Base-by-base conservation (phyloP, 2,329 filamentous ascomycete genomes). In the Pseudogymnoascus sp. region DNA sequence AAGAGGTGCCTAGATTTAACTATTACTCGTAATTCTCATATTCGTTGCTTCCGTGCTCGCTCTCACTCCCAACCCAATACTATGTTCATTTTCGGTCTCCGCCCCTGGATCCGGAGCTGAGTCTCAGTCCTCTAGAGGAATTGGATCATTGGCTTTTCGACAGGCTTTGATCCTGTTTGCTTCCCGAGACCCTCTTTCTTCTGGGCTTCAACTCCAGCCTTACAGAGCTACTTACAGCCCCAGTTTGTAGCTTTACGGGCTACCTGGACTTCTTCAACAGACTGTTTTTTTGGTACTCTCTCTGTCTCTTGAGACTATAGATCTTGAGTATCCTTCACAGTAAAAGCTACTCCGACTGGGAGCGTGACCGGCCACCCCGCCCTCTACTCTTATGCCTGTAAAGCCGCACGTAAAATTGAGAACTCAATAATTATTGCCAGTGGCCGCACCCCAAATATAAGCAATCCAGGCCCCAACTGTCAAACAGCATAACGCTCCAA, bases 381-480 rank as follows among this genome's bases (percentile, higher is more conserved):
- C 26, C 26, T n/a, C 26, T 19, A 19, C 31, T 31, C n/a, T 16
- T 56, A 56, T 31, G 1, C 8, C 26, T 2, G 14, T 31, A 26
- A 31, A 44, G 3, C 19, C 13, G 10, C 19, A 6, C 19, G 19
- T 24, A 13, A 4, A 44, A 24, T 24, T 14, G 13, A 47, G 4
- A 7, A n/a, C 4, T 60, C 33, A 69, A 31, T 65, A 35, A 64
- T 81, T 79, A 62, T 83, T 77, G 0, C 80, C 80, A 0, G 81
- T 86, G 3, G 80, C 80, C 2, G 82, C 77, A 6, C 84, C 83
- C 82, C 82, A 86, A 65, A 86, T 84, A 69, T 85, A 86, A 0
- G 81, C 82, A 7, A 68, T 72, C 81, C 82, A 84, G 1, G 75
- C 75, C 0, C 84, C 83, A 8, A 82, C 33, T 0, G 82, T 76